Conservation (phyloP, 2,329 filamentous ascomycete genomes). For the Fusarium redolens region DNA sequence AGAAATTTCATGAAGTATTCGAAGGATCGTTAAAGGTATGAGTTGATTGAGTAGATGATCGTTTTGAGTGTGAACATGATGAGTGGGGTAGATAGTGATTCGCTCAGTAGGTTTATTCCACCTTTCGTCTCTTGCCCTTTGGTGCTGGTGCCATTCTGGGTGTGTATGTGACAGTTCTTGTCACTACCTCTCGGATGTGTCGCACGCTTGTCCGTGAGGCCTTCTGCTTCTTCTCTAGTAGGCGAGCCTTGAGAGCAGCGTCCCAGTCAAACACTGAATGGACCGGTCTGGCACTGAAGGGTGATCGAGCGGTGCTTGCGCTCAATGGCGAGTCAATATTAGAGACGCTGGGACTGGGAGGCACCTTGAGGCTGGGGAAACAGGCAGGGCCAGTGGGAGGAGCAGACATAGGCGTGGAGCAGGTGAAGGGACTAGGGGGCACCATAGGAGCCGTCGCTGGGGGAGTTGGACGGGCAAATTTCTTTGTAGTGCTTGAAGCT, state of each 20-base stretch:
- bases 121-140: constrained; percentile 90
- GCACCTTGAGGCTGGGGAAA: constrained; percentile 78
- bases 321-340: constrained; percentile 76
- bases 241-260: constrained; percentile 73
- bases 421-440: constrained; percentile 64
- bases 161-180: constrained; percentile 93
- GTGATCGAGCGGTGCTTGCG: constrained; percentile 70
- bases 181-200: constrained; percentile 88
- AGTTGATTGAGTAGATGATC: constrained; percentile 7
- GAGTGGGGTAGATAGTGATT: neutral
- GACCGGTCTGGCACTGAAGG: constrained; percentile 75
- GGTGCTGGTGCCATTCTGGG: constrained; percentile 87
- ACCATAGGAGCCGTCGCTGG: constrained; percentile 54
- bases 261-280: constrained; percentile 85
- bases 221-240: constrained; percentile 70
- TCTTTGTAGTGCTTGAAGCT: constrained; percentile 52
- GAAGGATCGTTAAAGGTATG: constrained; percentile 35
- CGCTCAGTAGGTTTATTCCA: constrained; percentile 52
- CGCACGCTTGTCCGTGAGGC: constrained; percentile 71
- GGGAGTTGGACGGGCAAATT: constrained; percentile 38
- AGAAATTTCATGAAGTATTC: constrained; percentile 40
- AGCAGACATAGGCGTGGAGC: constrained; percentile 66
- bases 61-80: constrained; percentile 16
- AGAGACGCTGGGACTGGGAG: constrained; percentile 78
- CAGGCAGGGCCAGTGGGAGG: constrained; percentile 69